Conservation (phyloP, 768 basidiomycete genomes). For the Cystobasidium onofrii region DNA sequence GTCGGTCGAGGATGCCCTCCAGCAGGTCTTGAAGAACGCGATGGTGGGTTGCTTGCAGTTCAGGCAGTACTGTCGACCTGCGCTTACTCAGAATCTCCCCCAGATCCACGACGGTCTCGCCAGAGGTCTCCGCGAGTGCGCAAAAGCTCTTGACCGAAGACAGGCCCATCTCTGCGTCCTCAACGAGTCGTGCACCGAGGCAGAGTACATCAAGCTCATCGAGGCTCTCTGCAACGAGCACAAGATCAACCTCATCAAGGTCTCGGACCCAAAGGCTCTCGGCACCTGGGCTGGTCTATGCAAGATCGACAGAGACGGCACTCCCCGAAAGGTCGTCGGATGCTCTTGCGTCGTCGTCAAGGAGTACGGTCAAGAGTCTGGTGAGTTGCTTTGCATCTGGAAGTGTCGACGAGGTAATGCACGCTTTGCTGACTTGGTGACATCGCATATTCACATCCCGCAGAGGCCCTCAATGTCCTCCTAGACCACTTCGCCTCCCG, state of each 20-base stretch:
- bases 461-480: conserved; percentile 47
- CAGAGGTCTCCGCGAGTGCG: conserved; percentile 91
- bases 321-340: conserved; percentile 76
- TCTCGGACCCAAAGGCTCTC: conserved; percentile 89
- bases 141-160: conserved; percentile 97
- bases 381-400: conserved; percentile 55
- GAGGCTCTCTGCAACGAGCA: conserved; percentile 98
- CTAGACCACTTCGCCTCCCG: conserved; percentile 96
- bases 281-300: conserved; percentile 98
- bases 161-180: conserved; percentile 98
- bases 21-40: conserved; percentile 99
- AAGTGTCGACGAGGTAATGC: conserved; percentile 36
- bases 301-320: conserved; percentile 99
- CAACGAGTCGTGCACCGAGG: conserved; percentile 97
- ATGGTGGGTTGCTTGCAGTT: conserved; percentile 47
- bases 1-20: conserved; percentile 70
- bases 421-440: background rate
- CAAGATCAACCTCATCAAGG: conserved; percentile 99
- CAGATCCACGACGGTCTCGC: conserved; percentile 90
- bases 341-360: conserved; percentile 77
- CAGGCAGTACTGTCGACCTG: background rate
- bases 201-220: conserved; percentile 99
- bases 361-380: conserved; percentile 90
- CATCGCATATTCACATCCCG: background rate
- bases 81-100: too few species aligned